Percentiles rank a stretch among this genome's conserved stretches.
Evolutionary conservation across 192 early-diverging fungal genomes (phyloP).

Genomic region (Backusella sp.): DNA sequence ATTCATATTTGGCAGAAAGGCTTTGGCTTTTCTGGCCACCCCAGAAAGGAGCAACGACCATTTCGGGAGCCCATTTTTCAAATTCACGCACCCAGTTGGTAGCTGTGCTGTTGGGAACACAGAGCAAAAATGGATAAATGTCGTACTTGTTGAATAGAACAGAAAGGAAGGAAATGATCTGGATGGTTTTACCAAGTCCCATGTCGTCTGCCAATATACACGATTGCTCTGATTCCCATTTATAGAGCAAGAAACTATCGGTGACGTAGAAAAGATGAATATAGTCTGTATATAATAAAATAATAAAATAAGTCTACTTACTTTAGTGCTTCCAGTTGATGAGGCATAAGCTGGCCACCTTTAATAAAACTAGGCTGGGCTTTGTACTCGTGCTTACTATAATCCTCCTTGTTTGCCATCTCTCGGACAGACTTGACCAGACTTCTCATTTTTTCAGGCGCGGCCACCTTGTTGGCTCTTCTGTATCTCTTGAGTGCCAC

Average conservation of each 20-base stretch:
- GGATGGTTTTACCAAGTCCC: slow-evolving; percentile 78
- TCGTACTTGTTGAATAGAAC: slow-evolving; percentile 44
- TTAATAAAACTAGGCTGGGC: slow-evolving; percentile 52
- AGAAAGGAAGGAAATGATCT: slow-evolving; percentile 61
- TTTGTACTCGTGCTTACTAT: slow-evolving; percentile 43
- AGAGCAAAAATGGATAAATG: slow-evolving; percentile 63
- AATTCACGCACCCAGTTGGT: slow-evolving; percentile 76
- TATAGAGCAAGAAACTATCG: slow-evolving; percentile 63
- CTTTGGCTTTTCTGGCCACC: slow-evolving; percentile 45
- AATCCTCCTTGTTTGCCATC: slow-evolving; percentile 28
- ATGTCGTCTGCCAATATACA: slow-evolving; percentile 77
- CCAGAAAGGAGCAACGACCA: slow-evolving; percentile 54
- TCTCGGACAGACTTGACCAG: slow-evolving; percentile 24
- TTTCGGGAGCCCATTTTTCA: slow-evolving; percentile 63
- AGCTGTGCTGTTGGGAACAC: slow-evolving; percentile 62
- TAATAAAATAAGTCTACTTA: slow-evolving; percentile 9
- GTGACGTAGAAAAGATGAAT: background rate
- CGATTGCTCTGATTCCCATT: slow-evolving; percentile 56
- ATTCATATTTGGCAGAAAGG: slow-evolving; percentile 55
- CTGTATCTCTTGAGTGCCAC: slow-evolving; percentile 40
- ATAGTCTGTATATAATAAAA: no score
- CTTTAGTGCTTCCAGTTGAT: slow-evolving; percentile 68
- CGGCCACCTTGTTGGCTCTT: slow-evolving; percentile 34
- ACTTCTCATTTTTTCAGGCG: slow-evolving; percentile 33
- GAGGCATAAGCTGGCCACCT: slow-evolving; percentile 58